A percentile compares a stretch with the other conserved stretches of the same genome.
These are phyloP conservation scores for Marchantia paleacea DNA, from an alignment of 225 moss, liverwort and hornwort genomes.

Conservation along the genomic window DNA sequence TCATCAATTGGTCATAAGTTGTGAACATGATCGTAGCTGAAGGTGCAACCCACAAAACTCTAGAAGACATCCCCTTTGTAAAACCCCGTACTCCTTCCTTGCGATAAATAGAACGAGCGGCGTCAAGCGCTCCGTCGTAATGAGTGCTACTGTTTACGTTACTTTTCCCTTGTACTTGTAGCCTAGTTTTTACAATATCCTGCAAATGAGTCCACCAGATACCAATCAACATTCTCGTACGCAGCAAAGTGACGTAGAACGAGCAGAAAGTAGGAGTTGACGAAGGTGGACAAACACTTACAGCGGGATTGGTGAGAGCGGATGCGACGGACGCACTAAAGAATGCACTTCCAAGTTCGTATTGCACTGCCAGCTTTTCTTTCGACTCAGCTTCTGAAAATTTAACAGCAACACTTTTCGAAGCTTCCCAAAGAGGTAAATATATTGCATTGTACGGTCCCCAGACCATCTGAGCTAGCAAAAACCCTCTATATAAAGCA, in stretches of 20 bases:
- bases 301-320: conserved; percentile 81
- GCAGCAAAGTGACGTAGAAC: not conserved
- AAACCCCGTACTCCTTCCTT: conserved; percentile 62
- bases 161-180: conserved; percentile 82
- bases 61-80: conserved; percentile 56
- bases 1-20: conserved; percentile 73
- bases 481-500: conserved; percentile 68
- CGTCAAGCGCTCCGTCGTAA: conserved; percentile 63
- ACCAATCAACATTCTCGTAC: not conserved
- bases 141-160: conserved; percentile 51
- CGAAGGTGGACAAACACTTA: conserved; percentile 15
- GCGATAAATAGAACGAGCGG: conserved; percentile 53
- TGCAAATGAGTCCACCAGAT: not conserved
- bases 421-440: conserved; percentile 79
- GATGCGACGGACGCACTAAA: conserved; percentile 60
- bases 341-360: conserved; percentile 71
- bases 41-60: conserved; percentile 85
- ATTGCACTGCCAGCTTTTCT: conserved; percentile 57
- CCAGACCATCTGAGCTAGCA: conserved; percentile 76
- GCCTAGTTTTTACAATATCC: conserved; percentile 81
- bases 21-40: conserved; percentile 75
- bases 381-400: conserved; percentile 60
- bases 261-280: not conserved
- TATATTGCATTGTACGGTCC: conserved; percentile 80
- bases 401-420: conserved; percentile 47